Evolutionary conservation across 2,329 filamentous ascomycete species (phyloP), one percentile per base, ranked within the genome.

Genomic region (Trichoderma gracile): DNA sequence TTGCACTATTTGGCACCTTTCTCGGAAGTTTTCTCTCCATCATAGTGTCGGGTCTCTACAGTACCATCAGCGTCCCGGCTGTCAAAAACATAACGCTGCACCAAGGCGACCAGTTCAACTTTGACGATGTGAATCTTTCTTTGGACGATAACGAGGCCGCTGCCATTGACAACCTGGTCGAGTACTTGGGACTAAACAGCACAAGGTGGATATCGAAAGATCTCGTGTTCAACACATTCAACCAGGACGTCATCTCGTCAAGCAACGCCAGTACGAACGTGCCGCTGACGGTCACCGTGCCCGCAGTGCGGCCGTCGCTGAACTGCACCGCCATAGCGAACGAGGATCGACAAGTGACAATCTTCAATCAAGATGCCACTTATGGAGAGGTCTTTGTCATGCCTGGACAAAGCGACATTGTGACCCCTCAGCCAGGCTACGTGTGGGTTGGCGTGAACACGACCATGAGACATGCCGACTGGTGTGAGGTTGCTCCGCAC

Each of bases 311-410:
- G 27, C 40, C 59, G 9, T 53, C 40, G 1, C 3, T 62, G 10
- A 62, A 62, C 40, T 62, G 59, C n/a, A 62, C 49, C n/a, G 25
- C 49, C 2, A 62, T 62, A 54, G 49, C 59, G 9, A 62, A 62
- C 12, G 27, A 54, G 1, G 38, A 46, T 62, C 50, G 59, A 15
- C n/a, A 38, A 27, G 40, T 62, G 5, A 62, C 59, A 21, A 14
- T 38, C n/a, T n/a, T 46, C 5, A 38, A 62, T 33, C 33, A 62
- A 21, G 58, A 61, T 1, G 9, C 7, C 33, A 23, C 25, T 17
- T 17, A 21, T 15, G 57, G 23, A 30, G 1, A 6, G 25, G 15
- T 54, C 1, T 62, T 62, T 15, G 0, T 17, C 3, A 46, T 62
- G 59, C 47, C 59, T 25, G 59, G 59, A n/a, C 49, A 53, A 45